Evolutionary conservation across 208 protist species (phyloP).

Genomic region (Crithidia bombi): DNA sequence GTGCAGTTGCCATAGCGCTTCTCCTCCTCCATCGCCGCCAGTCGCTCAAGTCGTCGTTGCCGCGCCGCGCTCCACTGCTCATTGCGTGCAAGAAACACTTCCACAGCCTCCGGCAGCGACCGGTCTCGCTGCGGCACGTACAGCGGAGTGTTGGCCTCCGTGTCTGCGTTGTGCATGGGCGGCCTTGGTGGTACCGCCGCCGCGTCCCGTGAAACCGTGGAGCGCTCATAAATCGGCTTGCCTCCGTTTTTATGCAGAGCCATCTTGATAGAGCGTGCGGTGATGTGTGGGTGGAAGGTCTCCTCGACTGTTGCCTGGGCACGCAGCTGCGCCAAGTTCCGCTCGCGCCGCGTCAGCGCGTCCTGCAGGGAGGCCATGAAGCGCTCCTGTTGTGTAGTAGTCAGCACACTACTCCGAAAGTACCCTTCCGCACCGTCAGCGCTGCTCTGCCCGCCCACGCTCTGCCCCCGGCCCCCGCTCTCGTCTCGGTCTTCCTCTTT

Average conservation of each 20-base stretch:
- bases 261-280: conserved; percentile 30
- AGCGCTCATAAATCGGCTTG: conserved; percentile 46
- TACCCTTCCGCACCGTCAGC: neutral
- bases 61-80: conserved; percentile 44
- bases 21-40: conserved; percentile 27
- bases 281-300: conserved; percentile 50
- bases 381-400: conserved; percentile 6
- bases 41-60: conserved; percentile 27
- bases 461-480: too few relatives aligned
- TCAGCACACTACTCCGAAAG: neutral
- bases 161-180: neutral
- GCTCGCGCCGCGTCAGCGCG: conserved; percentile 28
- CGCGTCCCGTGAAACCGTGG: conserved; percentile 7
- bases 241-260: conserved; percentile 40
- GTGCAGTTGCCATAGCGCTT: conserved; percentile 30
- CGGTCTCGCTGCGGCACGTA: neutral
- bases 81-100: conserved; percentile 47
- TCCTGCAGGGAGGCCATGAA: conserved; percentile 41
- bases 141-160: neutral
- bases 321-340: conserved; percentile 27
- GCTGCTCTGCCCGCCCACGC: neutral
- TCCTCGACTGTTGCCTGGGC: conserved; percentile 31
- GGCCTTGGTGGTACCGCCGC: conserved; percentile 10
- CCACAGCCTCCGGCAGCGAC: conserved; percentile 18
- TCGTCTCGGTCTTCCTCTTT: conserved; percentile 2